Evolutionary conservation across 495 filamentous ascomycete genomes (phyloP).

Genomic region (Penicillium diatomitis): DNA sequence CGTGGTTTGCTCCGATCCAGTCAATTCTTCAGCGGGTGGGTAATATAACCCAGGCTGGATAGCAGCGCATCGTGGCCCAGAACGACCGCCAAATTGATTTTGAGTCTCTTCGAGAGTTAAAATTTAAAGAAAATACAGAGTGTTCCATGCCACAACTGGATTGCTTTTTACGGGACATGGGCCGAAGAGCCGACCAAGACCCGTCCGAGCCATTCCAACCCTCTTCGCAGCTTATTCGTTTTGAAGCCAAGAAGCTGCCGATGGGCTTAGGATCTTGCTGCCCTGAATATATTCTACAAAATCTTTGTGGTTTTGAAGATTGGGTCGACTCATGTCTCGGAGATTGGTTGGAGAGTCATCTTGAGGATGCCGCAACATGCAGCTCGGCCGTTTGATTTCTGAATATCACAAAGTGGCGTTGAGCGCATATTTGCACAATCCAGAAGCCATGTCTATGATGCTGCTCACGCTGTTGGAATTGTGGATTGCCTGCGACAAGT

Average conservation of each 20-base stretch:
- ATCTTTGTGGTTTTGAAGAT: conserved; percentile 21
- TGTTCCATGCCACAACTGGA: conserved; percentile 4
- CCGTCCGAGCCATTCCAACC: background rate
- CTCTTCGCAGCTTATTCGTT: background rate
- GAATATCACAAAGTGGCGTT: conserved; percentile 24
- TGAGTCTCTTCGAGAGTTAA: background rate
- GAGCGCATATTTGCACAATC: conserved; percentile 28
- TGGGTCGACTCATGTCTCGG: conserved; percentile 34
- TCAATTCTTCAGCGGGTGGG: background rate
- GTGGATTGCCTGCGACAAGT: conserved; percentile 53
- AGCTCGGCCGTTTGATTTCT: conserved; percentile 16
- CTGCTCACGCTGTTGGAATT: conserved; percentile 51
- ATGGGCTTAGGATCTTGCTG: background rate
- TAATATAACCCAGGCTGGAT: conserved; percentile 1
- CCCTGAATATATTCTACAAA: conserved; percentile 1
- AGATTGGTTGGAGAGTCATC: conserved; percentile 24
- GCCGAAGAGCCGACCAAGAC: background rate
- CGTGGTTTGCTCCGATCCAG: conserved; percentile 7
- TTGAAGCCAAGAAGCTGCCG: background rate
- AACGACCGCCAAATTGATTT: background rate
- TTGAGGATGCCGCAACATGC: conserved; percentile 16
- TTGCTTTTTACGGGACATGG: background rate
- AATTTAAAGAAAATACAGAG: conserved; percentile 1
- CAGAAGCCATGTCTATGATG: conserved; percentile 50
- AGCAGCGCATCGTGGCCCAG: conserved; percentile 1